These are phyloP conservation scores for Epichloe elymi DNA, from an alignment of 2,329 filamentous ascomycete genomes.

Conservation along the genomic window DNA sequence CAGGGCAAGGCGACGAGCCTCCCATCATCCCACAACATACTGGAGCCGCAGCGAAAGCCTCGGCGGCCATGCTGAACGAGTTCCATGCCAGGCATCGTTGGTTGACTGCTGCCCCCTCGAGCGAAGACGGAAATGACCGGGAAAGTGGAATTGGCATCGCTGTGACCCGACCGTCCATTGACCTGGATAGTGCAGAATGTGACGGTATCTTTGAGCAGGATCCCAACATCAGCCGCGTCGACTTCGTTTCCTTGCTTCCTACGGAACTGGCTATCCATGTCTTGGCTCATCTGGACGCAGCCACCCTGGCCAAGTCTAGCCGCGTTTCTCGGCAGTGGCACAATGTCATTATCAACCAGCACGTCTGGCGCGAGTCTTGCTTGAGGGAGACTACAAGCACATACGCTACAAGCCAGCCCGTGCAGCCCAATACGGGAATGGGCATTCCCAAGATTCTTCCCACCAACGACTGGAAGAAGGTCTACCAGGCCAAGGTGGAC, in stretches of 20 bases:
- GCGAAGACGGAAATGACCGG: slow-evolving; percentile 39
- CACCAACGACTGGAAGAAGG: slow-evolving; percentile 70
- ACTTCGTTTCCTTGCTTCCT: slow-evolving; percentile 44
- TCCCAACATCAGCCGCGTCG: slow-evolving; percentile 36
- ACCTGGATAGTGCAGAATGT: slow-evolving; percentile 22
- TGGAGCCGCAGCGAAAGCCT: slow-evolving; percentile 48
- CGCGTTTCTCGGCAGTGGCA: slow-evolving; percentile 40
- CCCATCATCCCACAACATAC: slow-evolving; percentile 47
- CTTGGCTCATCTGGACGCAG: slow-evolving; percentile 41
- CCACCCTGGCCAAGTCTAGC: slow-evolving; percentile 34
- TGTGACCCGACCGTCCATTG: slow-evolving; percentile 30
- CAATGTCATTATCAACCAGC: slow-evolving; percentile 33
- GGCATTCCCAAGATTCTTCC: slow-evolving; percentile 43
- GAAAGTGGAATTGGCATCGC: slow-evolving; percentile 54
- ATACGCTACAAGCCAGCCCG: slow-evolving; percentile 41
- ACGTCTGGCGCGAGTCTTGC: slow-evolving; percentile 53
- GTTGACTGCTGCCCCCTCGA: slow-evolving; percentile 24
- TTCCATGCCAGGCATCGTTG: slow-evolving; percentile 27
- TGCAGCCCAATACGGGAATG: slow-evolving; percentile 40
- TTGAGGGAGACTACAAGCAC: slow-evolving; percentile 46
- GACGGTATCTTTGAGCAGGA: slow-evolving; percentile 19
- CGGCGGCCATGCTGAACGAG: slow-evolving; percentile 46
- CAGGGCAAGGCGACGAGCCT: slow-evolving; percentile 38
- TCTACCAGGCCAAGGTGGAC: slow-evolving; percentile 65
- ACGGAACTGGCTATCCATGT: slow-evolving; percentile 46